These are phyloP conservation scores for Fusarium verrucosum DNA, from an alignment of 2,329 filamentous ascomycete genomes.

Conservation along the genomic window DNA sequence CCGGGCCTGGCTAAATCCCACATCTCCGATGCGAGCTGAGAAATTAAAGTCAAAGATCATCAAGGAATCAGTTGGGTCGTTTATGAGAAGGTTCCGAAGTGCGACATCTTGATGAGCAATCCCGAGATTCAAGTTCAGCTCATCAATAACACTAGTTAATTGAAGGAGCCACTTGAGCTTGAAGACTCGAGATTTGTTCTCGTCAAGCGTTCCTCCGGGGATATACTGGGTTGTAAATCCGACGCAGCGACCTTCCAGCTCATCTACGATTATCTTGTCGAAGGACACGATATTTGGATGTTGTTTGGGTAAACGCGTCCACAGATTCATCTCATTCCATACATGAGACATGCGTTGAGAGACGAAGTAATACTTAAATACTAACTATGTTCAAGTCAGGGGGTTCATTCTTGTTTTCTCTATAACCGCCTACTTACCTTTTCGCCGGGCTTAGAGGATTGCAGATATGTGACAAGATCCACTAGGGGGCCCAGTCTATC, in stretches of 20 bases:
- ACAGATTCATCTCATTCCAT: constrained; percentile 51
- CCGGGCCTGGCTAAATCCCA: constrained; percentile 25
- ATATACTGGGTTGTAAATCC: constrained; percentile 51
- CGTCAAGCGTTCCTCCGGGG: constrained; percentile 48
- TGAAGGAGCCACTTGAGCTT: constrained; percentile 51
- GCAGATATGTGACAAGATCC: constrained; percentile 38
- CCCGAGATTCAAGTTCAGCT: constrained; percentile 51
- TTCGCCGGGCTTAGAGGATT: not conserved
- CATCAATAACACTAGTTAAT: constrained; percentile 44
- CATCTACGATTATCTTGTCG: constrained; percentile 49
- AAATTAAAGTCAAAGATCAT: constrained; percentile 52
- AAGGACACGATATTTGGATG: constrained; percentile 50
- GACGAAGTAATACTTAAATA: constrained; percentile 51
- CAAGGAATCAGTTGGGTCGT: constrained; percentile 47
- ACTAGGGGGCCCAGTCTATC: constrained; percentile 42
- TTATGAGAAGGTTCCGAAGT: constrained; percentile 51
- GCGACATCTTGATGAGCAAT: constrained; percentile 54
- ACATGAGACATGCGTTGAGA: constrained; percentile 21
- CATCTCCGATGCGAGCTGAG: constrained; percentile 35
- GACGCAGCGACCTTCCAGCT: constrained; percentile 46
- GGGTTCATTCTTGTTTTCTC: no score
- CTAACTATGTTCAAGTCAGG: constrained; percentile 17
- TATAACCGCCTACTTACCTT: not conserved
- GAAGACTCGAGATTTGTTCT: constrained; percentile 46
- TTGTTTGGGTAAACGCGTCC: constrained; percentile 49